Conservation (phyloP, 163 green algal genomes). For the Prototheca stagnorum region DNA sequence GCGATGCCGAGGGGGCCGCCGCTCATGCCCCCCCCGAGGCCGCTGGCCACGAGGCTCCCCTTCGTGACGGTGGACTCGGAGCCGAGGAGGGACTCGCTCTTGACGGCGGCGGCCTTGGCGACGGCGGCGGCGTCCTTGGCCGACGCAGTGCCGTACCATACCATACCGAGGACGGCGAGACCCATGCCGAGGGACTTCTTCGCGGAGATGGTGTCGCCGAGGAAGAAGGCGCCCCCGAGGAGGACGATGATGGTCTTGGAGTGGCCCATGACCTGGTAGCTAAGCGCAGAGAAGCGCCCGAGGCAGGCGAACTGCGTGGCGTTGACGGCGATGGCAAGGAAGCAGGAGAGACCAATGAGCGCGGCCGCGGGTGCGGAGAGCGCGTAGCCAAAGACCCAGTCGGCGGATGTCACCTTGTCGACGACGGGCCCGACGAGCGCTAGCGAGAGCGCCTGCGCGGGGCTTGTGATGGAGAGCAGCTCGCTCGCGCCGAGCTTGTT, state of each 20-base stretch:
- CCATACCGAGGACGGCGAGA: constrained; percentile 61
- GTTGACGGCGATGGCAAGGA: constrained; percentile 72
- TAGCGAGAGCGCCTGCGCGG: constrained; percentile 51
- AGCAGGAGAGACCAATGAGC: constrained; percentile 32
- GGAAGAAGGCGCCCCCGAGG: constrained; percentile 55
- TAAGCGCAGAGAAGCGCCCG: constrained; percentile 74
- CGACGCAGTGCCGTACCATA: constrained; percentile 34
- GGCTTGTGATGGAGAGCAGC: constrained; percentile 69
- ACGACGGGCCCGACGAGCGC: constrained; percentile 62
- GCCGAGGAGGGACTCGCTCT: too few relatives aligned
- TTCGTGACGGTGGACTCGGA: too few relatives aligned
- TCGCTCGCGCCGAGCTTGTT: constrained; percentile 61
- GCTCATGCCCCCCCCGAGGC: too few relatives aligned
- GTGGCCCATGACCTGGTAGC: constrained; percentile 85
- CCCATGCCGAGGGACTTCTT: constrained; percentile 53
- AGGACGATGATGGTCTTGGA: constrained; percentile 78
- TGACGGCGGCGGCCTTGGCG: too few relatives aligned
- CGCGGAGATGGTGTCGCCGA: constrained; percentile 42
- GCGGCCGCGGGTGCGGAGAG: constrained; percentile 21
- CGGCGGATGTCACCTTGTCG: constrained; percentile 44
- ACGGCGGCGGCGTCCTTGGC: too few relatives aligned
- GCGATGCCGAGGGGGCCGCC: too few relatives aligned
- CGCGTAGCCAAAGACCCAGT: constrained; percentile 47
- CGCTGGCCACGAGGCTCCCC: too few relatives aligned
- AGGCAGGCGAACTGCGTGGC: constrained; percentile 85